These are phyloP conservation scores for Aspergillus proliferans DNA, from an alignment of 2,329 filamentous ascomycete species.

Conservation along the genomic window DNA sequence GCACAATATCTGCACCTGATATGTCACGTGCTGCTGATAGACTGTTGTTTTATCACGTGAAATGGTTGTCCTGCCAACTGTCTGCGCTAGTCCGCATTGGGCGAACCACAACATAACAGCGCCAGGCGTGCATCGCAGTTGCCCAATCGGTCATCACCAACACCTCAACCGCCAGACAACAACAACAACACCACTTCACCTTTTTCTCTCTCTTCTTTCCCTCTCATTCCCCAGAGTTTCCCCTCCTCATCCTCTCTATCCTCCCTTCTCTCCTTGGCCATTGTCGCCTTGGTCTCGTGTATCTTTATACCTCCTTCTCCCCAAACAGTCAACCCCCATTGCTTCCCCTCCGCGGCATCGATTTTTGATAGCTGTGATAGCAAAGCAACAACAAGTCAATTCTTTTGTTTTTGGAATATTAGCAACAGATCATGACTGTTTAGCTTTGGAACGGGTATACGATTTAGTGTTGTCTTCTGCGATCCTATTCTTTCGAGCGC, in stretches of 20 bases:
- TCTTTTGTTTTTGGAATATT: conserved; percentile 7
- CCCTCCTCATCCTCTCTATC: conserved; percentile 5
- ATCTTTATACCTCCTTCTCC: conserved; percentile 18
- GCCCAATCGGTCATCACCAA: conserved; percentile 25
- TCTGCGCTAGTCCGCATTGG: conserved; percentile 25
- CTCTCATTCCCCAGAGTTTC: conserved; percentile 4
- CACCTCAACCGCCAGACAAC: conserved; percentile 16
- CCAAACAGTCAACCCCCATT: conserved; percentile 3
- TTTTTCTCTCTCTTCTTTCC: conserved; percentile 13
- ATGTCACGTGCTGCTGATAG: too few species aligned
- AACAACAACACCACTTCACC: conserved; percentile 13
- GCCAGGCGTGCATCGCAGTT: conserved; percentile 28
- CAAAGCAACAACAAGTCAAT: conserved; percentile 1
- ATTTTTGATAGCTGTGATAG: conserved; percentile 1
- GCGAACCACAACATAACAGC: conserved; percentile 36
- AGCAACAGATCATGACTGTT: conserved; percentile 23
- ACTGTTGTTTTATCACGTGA: background rate
- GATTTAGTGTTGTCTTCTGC: background rate
- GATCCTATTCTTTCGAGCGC: conserved; percentile 2
- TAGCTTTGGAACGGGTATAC: conserved; percentile 12
- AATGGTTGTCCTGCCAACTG: conserved; percentile 33
- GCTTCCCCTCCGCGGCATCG: conserved; percentile 3
- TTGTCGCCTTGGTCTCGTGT: conserved; percentile 6
- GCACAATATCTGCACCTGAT: too few species aligned
- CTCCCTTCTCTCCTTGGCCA: conserved; percentile 1